phyloP scores from a whole-genome alignment of 2,329 filamentous ascomycete species.

The Emergomyces africanus region DNA sequence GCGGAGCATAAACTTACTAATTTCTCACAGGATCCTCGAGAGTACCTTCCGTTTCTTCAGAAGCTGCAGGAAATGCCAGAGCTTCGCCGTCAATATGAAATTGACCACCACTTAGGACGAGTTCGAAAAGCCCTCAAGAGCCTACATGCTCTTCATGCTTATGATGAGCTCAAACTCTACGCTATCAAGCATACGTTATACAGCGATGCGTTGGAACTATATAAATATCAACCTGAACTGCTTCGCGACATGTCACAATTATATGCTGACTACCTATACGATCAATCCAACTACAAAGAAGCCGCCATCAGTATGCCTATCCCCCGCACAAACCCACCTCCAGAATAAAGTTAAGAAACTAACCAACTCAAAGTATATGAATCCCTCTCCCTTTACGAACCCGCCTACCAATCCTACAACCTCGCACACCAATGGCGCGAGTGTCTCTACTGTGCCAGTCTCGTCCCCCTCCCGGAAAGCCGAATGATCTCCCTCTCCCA shows the following conservation, averaged over 20 bases:
- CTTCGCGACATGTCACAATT: constrained; percentile 58
- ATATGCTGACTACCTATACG: constrained; percentile 67
- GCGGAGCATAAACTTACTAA: not conserved
- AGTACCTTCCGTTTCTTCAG: constrained; percentile 92
- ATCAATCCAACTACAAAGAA: constrained; percentile 65
- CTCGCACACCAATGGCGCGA: constrained; percentile 84
- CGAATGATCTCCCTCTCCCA: constrained; percentile 57
- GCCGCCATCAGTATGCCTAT: constrained; percentile 52
- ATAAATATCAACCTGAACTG: constrained; percentile 63
- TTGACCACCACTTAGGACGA: constrained; percentile 77
- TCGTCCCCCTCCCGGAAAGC: constrained; percentile 48
- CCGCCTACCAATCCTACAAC: constrained; percentile 73
- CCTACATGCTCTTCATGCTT: constrained; percentile 58
- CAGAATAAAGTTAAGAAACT: not conserved
- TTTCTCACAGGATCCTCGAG: constrained; percentile 55
- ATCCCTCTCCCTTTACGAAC: constrained; percentile 59
- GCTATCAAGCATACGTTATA: constrained; percentile 70
- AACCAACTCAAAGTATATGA: constrained; percentile 53
- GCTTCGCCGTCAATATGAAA: constrained; percentile 62
- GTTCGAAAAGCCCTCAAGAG: constrained; percentile 64
- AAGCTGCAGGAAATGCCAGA: constrained; percentile 62
- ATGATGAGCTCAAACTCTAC: constrained; percentile 69
- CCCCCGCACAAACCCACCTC: not conserved
- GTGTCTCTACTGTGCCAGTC: constrained; percentile 65
- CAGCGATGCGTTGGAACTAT: constrained; percentile 61